Evolutionary conservation across 371 early-diverging fungal species (phyloP).

Genomic region (Thermomucor indicae-seudaticae): DNA sequence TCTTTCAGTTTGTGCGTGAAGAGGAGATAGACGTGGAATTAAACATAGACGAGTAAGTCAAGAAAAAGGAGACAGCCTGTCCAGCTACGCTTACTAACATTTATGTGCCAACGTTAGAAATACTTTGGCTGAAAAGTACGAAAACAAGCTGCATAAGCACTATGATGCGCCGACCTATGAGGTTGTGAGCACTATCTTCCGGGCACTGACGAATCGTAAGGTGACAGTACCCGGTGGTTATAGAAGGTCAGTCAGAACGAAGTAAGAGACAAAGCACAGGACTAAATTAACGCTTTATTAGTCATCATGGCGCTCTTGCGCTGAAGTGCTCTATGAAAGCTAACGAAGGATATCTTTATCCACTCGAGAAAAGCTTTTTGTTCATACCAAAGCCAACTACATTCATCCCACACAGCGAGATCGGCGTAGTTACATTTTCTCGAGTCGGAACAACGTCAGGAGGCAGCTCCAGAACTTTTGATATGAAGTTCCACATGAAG

Average conservation of each 20-base stretch:
- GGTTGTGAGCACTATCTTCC: conserved; percentile 90
- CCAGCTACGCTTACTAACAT: too few species aligned
- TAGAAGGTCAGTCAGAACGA: conserved; percentile 20
- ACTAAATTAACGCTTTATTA: conserved; percentile 14
- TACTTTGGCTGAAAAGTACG: conserved; percentile 64
- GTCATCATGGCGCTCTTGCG: conserved; percentile 75
- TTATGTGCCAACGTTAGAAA: conserved; percentile 37
- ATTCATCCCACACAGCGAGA: conserved; percentile 83
- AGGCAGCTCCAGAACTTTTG: conserved; percentile 81
- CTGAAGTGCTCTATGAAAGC: conserved; percentile 98
- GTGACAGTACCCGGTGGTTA: conserved; percentile 73
- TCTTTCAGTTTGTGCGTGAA: conserved; percentile 92
- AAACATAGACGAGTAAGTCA: conserved; percentile 70
- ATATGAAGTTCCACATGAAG: conserved; percentile 87
- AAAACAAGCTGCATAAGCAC: conserved; percentile 74
- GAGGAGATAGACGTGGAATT: conserved; percentile 86
- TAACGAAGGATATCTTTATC: conserved; percentile 96
- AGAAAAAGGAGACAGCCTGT: too few species aligned
- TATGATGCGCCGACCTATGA: conserved; percentile 91
- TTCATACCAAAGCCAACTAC: conserved; percentile 97
- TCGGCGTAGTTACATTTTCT: conserved; percentile 89
- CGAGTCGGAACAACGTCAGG: conserved; percentile 72
- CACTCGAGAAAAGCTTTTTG: conserved; percentile 88
- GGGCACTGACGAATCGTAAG: conserved; percentile 77
- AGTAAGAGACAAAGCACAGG: not conserved